Evolutionary conservation across 2,329 filamentous ascomycete genomes (phyloP), one percentile per base, ranked within the genome.

Genomic region (Cordyceps pruinosa): DNA sequence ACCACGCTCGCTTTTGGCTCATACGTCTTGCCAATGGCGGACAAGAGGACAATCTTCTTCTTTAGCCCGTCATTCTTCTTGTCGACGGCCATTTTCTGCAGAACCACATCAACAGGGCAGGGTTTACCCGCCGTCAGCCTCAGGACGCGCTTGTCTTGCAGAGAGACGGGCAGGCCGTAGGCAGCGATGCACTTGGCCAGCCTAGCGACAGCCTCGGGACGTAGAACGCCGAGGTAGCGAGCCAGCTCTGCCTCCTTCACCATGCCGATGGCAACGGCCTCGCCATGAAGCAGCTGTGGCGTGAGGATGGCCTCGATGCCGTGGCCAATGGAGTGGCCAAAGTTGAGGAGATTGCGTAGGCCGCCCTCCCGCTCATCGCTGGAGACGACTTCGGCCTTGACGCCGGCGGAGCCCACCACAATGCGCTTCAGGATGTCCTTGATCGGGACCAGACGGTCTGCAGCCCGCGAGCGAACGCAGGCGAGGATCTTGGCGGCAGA

Each of bases 261-360:
- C 94, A 99, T 99, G 26, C 94, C 94, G 64, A 99, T 96, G 23
- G 94, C 90, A 12, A 99, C 93, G 61, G 89, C 91, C 70, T 99
- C 94, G 60, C 94, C 94, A 67, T 99, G 94, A 7, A 99, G 83
- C 37, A 99, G 85, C 71, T 99, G 93, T 0, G 94, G 94, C 0
- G 95, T 96, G 42, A 97, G 79, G 46, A 99, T 91, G 28, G 94
- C 94, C 74, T 99, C 94, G 65, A 93, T 91, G 19, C 94, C 94
- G 72, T 99, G 94, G 15, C 94, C 94, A 63, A 99, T 97, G 1
- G 94, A 97, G 70, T 99, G 94, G 32, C 94, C 94, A 73, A 97
- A 97, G 72, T 99, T 99, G 60, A 99, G 80, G 56, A 99, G 80
- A 70, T 99, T 99, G 60, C 94, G 86, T 58, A 99, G 76, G 13